Evolutionary conservation across 352 stramenopile species (phyloP), one percentile per base, ranked within the genome.

Genomic region (Pythium biforme): DNA sequence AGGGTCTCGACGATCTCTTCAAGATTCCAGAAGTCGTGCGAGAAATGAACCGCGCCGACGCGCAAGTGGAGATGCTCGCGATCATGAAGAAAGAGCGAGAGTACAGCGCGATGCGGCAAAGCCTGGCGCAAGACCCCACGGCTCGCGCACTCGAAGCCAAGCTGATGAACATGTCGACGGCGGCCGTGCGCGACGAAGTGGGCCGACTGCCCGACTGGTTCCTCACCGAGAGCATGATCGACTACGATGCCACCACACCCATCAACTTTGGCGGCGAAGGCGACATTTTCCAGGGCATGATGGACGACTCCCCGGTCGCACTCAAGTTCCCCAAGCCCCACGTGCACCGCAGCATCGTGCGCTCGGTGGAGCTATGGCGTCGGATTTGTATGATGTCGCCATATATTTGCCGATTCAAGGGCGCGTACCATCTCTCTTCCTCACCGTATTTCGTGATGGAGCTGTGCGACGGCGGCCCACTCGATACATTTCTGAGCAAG

Each of bases 61-160:
- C 11, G 1, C 53, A 68, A 23, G 56, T 58, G 9, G 52, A 68
- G 20, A 23, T 62, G 20, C 52, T 68, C 12, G 61, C 61, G 39
- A 55, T 52, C 9, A 46, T 68, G 15, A 62, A 33, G 9, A 48
- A 23, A 17, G 31, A 49, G 37, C 34, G 31, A 11, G 29, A 34
- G 29, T 34, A 10, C 29, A 34, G 4, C 5, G 29, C 29, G 29
- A 34, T 10, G 10, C 14, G 31, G 17, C 25, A 14, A 9, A 19
- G 23, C 14, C 33, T 15, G 11, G 7, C 14, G 8, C 34, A 23
- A 5, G 59, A 66, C 41, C 59, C 29, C 3, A 31, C 55, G 0
- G 12, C 55, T 11, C 41, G 51, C 14, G 59, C 55, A 27, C 55
- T 66, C 20, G 59, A 56, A 39, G 41, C 59, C 6, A 60, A 52